These are phyloP conservation scores for Pestalotiopsis sp. DNA, from an alignment of 2,329 filamentous ascomycete genomes.

Conservation along the genomic window DNA sequence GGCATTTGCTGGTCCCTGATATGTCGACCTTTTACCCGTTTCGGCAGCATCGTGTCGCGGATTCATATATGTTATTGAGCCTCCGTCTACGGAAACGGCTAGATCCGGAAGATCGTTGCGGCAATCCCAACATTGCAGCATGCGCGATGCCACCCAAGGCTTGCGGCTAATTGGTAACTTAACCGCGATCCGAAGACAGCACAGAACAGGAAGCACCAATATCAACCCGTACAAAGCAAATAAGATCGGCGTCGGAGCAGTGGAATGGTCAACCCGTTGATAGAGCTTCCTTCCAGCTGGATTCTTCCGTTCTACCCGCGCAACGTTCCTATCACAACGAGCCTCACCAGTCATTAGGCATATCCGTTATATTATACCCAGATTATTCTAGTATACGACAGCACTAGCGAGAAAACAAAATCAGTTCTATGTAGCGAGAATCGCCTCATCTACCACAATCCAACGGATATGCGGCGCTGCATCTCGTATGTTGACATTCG, in stretches of 20 bases:
- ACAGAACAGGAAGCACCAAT: not conserved
- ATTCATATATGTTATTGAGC: not conserved
- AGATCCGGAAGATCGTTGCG: conserved; percentile 2
- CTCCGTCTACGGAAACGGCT: conserved; percentile 2
- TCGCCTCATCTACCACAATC: not conserved
- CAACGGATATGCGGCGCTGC: not conserved
- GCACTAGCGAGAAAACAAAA: not conserved
- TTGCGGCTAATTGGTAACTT: conserved; percentile 11
- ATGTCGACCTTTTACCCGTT: not conserved
- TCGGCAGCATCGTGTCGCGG: not conserved
- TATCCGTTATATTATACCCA: not conserved
- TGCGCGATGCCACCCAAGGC: not conserved
- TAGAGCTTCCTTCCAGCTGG: not conserved
- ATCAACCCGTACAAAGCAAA: not conserved
- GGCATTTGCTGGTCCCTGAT: not conserved
- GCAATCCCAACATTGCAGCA: too few relatives aligned
- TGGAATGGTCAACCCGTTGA: not conserved
- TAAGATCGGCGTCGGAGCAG: not conserved
- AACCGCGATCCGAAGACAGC: not conserved
- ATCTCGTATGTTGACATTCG: conserved; percentile 8
- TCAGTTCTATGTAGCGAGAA: not conserved
- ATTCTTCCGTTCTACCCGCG: not conserved
- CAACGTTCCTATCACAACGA: not conserved
- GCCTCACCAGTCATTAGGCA: not conserved
- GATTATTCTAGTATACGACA: not conserved